These are phyloP conservation scores for Dactylellina haptotyla DNA, from an alignment of 2,329 filamentous ascomycete species.

Conservation along the genomic window DNA sequence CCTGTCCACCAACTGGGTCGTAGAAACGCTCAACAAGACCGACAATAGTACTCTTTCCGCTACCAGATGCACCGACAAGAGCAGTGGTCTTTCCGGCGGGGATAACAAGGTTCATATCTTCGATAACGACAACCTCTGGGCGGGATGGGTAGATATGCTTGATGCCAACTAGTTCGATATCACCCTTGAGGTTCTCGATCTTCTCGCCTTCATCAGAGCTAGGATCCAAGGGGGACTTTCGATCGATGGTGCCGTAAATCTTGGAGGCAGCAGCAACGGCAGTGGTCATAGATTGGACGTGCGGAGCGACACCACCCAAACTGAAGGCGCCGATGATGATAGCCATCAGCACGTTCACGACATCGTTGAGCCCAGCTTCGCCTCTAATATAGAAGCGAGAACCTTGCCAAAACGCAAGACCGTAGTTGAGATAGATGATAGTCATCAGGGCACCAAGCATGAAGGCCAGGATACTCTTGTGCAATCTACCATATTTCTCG, in stretches of 20 bases:
- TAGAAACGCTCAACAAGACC: slow-evolving; percentile 95
- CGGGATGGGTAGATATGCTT: slow-evolving; percentile 95
- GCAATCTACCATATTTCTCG: slow-evolving; percentile 78
- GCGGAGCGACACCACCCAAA: slow-evolving; percentile 85
- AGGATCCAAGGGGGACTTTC: slow-evolving; percentile 83
- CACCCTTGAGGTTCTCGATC: slow-evolving; percentile 77
- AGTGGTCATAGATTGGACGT: slow-evolving; percentile 85
- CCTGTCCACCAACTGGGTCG: slow-evolving; percentile 80
- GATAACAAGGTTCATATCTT: slow-evolving; percentile 80
- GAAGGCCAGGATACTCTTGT: slow-evolving; percentile 76
- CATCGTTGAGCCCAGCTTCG: slow-evolving; percentile 73
- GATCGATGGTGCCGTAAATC: slow-evolving; percentile 94
- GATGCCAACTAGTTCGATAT: slow-evolving; percentile 81
- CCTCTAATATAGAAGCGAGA: slow-evolving; percentile 76
- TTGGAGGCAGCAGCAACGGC: slow-evolving; percentile 85
- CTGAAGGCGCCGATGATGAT: slow-evolving; percentile 85
- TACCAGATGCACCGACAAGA: slow-evolving; percentile 91
- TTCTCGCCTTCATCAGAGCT: slow-evolving; percentile 75
- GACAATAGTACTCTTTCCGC: slow-evolving; percentile 93
- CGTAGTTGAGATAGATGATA: slow-evolving; percentile 73
- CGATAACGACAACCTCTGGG: slow-evolving; percentile 88
- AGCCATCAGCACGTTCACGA: slow-evolving; percentile 87
- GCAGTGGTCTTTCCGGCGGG: slow-evolving; percentile 93
- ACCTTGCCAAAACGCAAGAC: slow-evolving; percentile 88
- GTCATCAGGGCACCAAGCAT: slow-evolving; percentile 88